Evolutionary conservation across 1,139 yeast species (phyloP), one percentile per base, ranked within the genome.

Genomic region (Suhomyces choctaworum): DNA sequence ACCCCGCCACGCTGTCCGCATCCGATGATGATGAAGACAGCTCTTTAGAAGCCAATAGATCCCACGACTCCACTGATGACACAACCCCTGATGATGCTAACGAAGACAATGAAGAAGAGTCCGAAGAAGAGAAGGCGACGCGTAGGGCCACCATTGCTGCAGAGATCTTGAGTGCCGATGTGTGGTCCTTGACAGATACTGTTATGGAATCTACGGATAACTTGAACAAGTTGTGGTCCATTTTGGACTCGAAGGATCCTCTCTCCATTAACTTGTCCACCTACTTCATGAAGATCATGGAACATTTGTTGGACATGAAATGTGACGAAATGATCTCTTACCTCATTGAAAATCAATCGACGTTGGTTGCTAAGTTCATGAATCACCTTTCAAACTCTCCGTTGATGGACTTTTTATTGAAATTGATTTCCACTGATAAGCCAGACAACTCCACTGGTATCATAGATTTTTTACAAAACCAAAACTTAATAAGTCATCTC

Each of bases 141-240:
- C 73, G 90, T 46, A 73, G 88, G 51, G 94, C 96, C 4, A 84
- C 89, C 36, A 76, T 90, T 44, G 92, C 96, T 4, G 87, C 96
- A 1, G 98, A 94, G 56, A 83, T 92, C 28, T 69, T 92, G 27
- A 80, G 92, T 37, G 89, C 95, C 4, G 97, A 92, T 54, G 94
- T 89, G 6, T 92, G 97, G 97, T 85, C 95, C 4, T 71, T 94
- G 24, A 86, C 96, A 4, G 96, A 92, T 50, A 82, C 96, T 1
- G 82, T 92, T 32, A 83, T 92, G 83, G 94, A 86, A 50, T 78
- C 81, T 40, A 70, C 78, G 3, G 72, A 69, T 13, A 70, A 86
- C 33, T 61, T 94, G 45, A 77, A 78, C 42, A 78, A 74, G 51
- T 66, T 92, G 36, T 92, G 98, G 98, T 63, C 78, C 16, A 70